A percentile compares a stretch with the other conserved stretches of the same genome.
Conservation (phyloP, 495 filamentous ascomycete species). For the Cercophora newfieldiana region DNA sequence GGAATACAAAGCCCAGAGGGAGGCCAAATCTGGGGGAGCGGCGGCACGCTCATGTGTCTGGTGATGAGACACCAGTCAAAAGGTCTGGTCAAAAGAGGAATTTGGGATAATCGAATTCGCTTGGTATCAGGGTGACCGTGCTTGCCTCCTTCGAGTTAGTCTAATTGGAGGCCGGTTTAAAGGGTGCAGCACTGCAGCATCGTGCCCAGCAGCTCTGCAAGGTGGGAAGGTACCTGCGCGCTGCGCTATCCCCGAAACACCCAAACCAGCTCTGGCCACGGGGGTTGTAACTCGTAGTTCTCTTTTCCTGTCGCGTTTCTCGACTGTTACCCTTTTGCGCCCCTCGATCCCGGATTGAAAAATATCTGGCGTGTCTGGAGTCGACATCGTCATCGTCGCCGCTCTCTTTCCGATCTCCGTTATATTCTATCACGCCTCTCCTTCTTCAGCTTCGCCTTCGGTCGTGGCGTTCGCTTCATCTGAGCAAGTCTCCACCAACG, state of each 20-base stretch:
- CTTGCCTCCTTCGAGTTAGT: neutral
- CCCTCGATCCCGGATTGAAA: neutral
- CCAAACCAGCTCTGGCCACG: neutral
- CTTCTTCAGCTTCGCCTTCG: neutral
- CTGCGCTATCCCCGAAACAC: neutral
- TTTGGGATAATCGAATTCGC: neutral
- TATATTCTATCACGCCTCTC: neutral
- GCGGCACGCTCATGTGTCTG: neutral
- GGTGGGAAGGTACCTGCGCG: neutral
- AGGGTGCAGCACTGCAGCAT: neutral
- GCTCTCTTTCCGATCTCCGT: neutral
- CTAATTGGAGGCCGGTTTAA: neutral
- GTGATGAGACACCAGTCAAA: neutral
- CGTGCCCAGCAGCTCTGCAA: neutral
- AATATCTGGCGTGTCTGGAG: neutral
- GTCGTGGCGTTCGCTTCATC: slow-evolving; percentile 1
- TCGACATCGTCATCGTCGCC: neutral
- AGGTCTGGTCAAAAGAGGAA: neutral
- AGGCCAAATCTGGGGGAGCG: neutral
- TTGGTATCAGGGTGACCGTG: neutral
- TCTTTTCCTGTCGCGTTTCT: neutral
- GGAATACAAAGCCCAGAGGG: neutral
- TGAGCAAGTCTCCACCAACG: slow-evolving; percentile 6
- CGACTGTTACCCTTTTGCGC: neutral
- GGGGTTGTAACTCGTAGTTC: neutral